phyloP scores from a whole-genome alignment of 495 filamentous ascomycete species.

The Xylaria intraflava region DNA sequence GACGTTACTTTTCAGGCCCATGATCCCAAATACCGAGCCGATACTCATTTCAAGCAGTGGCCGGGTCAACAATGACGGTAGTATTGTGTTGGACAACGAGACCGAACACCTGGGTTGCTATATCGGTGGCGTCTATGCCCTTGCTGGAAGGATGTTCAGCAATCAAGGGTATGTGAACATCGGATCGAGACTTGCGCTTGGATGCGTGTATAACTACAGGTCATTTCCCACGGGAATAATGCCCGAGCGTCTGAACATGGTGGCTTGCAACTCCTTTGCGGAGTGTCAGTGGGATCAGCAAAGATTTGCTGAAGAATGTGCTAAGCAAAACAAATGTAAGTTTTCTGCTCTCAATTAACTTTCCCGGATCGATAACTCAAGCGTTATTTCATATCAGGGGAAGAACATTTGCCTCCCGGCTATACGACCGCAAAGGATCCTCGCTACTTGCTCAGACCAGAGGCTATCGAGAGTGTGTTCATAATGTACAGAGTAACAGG shows the following conservation, averaged over 20 bases:
- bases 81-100: conserved; percentile 25
- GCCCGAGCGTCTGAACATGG: conserved; percentile 63
- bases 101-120: conserved; percentile 60
- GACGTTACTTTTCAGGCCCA: conserved; percentile 71
- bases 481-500: conserved; percentile 67
- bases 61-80: conserved; percentile 21
- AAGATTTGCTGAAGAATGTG: conserved; percentile 34
- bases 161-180: conserved; percentile 62
- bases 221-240: conserved; percentile 74
- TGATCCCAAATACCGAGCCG: conserved; percentile 60
- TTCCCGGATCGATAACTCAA: not conserved
- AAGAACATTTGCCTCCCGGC: conserved; percentile 26
- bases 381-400: conserved; percentile 5
- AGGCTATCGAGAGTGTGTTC: conserved; percentile 65
- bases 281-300: conserved; percentile 71
- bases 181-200: conserved; percentile 69
- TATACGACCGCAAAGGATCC: conserved; percentile 36
- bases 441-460: conserved; percentile 46
- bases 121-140: conserved; percentile 73
- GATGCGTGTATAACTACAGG: conserved; percentile 82
- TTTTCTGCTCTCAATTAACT: not conserved
- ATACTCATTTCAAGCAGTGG: conserved; percentile 60
- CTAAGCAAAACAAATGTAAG: conserved; percentile 23
- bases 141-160: conserved; percentile 69
- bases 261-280: conserved; percentile 55